Evolutionary conservation across 768 basidiomycete genomes (phyloP).

Genomic region (Kwoniella pini): DNA sequence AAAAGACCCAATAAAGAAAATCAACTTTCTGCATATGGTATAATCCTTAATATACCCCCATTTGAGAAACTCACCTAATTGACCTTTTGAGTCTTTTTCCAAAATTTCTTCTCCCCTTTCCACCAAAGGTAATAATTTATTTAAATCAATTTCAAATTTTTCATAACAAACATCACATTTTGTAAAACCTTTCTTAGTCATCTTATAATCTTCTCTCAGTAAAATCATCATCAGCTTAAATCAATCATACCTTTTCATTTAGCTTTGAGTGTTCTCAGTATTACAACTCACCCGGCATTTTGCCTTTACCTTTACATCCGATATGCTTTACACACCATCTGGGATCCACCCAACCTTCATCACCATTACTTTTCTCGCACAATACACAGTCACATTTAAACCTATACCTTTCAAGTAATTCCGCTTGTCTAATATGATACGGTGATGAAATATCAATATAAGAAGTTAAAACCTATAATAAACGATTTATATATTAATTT

Average conservation of each 20-base stretch:
- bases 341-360: constrained; percentile 60
- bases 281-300: constrained; percentile 27
- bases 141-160: constrained; percentile 6
- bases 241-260: not conserved
- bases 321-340: constrained; percentile 63
- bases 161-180: constrained; percentile 14
- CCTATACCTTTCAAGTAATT: constrained; percentile 71
- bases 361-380: constrained; percentile 56
- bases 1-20: not conserved
- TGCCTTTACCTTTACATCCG: constrained; percentile 22
- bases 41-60: not conserved
- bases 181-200: not conserved
- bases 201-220: no score
- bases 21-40: not conserved
- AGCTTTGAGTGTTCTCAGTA: no score
- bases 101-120: constrained; percentile 17
- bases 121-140: not conserved
- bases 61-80: constrained; percentile 21
- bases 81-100: constrained; percentile 11
- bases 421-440: constrained; percentile 59
- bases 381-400: constrained; percentile 72
- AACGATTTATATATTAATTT: not conserved
- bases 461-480: constrained; percentile 68
- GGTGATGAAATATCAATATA: constrained; percentile 86
- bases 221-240: not conserved